Conservation (phyloP, 2,329 filamentous ascomycete species). For the Botryotinia convoluta region DNA sequence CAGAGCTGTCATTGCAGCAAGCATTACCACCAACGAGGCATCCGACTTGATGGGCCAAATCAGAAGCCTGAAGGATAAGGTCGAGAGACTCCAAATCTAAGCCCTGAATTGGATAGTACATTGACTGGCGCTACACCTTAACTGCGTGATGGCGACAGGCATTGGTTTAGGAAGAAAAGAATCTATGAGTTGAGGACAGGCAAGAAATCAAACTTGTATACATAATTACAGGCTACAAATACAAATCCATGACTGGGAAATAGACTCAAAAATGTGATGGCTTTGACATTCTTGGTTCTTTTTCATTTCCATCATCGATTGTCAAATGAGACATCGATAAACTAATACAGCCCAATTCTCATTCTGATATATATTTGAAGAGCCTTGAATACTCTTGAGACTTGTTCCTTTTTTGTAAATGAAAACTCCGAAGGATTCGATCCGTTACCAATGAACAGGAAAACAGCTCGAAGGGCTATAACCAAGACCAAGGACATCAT, state of each 20-base stretch:
- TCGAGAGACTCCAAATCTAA: slow-evolving; percentile 93
- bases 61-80: slow-evolving; percentile 85
- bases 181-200: neutral
- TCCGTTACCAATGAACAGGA: neutral
- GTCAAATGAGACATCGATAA: neutral
- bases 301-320: neutral
- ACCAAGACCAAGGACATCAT: neutral
- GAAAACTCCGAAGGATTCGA: neutral
- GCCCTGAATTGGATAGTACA: neutral
- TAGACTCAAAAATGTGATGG: neutral
- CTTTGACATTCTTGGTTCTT: neutral
- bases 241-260: slow-evolving; percentile 13
- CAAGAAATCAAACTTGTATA: neutral
- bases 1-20: slow-evolving; percentile 80
- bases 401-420: neutral
- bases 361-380: neutral
- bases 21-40: slow-evolving; percentile 89
- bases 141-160: slow-evolving; percentile 14
- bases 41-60: slow-evolving; percentile 87
- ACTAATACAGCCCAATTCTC: neutral
- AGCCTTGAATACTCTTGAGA: neutral
- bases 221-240: neutral
- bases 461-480: neutral
- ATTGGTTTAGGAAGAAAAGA: neutral
- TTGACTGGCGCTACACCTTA: slow-evolving; percentile 18